Evolutionary conservation across 257 asterid species (phyloP).

Genomic region (Penstemon davidsonii): DNA sequence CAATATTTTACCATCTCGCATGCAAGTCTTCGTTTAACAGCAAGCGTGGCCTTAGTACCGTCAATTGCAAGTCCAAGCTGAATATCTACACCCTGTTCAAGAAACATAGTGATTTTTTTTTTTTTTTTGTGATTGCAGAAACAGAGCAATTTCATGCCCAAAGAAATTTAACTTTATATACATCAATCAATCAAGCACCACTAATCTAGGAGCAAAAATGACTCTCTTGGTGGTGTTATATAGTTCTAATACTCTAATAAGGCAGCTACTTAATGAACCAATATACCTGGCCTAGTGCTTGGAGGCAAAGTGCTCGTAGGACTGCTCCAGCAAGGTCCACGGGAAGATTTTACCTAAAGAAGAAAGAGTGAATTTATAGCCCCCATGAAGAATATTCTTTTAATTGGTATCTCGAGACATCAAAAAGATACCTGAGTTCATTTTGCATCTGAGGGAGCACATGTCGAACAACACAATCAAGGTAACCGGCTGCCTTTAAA

Average conservation of each 20-base stretch:
- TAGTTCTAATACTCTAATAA: not conserved
- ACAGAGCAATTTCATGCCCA: no score
- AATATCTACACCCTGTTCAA: no score
- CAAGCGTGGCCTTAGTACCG: no score
- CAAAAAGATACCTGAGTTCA: no score
- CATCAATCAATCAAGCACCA: no score
- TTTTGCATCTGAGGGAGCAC: no score
- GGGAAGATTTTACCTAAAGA: conserved; percentile 58
- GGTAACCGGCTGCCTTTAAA: conserved; percentile 22
- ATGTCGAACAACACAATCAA: conserved; percentile 61
- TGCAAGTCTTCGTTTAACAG: conserved; percentile 25
- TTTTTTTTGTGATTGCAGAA: no score
- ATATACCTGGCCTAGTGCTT: conserved; percentile 70
- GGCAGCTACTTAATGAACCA: conserved; percentile 22
- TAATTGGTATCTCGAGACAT: not conserved
- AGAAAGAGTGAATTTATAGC: not conserved
- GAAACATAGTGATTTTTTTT: conserved; percentile 61
- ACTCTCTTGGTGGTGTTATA: no score
- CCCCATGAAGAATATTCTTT: conserved; percentile 4
- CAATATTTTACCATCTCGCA: conserved; percentile 38
- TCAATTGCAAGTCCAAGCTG: no score
- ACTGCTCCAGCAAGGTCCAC: conserved; percentile 74
- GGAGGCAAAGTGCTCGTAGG: conserved; percentile 65
- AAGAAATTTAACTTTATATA: no score
- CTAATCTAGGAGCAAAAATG: no score